Evolutionary conservation across 2,329 filamentous ascomycete species (phyloP).

Genomic region (Fusarium sp.): DNA sequence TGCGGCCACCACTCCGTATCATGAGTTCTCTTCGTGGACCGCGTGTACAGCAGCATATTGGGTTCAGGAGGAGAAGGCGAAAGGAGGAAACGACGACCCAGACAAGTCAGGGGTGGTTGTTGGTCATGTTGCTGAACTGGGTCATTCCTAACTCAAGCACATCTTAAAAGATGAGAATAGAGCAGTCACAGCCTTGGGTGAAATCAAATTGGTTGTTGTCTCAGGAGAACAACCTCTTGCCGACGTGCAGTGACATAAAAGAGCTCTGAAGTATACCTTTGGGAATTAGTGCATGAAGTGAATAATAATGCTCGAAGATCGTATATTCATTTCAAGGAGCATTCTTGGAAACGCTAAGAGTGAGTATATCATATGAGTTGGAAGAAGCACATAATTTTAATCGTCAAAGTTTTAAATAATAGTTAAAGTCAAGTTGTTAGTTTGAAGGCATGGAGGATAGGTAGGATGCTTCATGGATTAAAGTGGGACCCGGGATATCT

Average conservation of each 20-base stretch:
- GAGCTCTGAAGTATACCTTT: not conserved
- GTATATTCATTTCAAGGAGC: not conserved
- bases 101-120: conserved; percentile 15
- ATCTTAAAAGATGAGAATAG: conserved; percentile 8
- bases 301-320: not conserved
- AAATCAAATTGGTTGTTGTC: not conserved
- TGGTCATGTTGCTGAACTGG: conserved; percentile 13
- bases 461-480: not conserved
- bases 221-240: not conserved
- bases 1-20: conserved; percentile 43
- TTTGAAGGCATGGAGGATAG: not conserved
- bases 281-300: no score
- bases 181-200: not conserved
- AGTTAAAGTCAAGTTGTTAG: not conserved
- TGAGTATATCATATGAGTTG: not conserved
- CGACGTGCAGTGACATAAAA: not conserved
- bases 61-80: conserved; percentile 41
- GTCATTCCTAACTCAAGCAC: not conserved
- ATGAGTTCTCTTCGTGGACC: conserved; percentile 50
- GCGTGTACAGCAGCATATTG: conserved; percentile 48
- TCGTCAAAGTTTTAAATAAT: not conserved
- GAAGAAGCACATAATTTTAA: not conserved
- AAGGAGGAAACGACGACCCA: not conserved
- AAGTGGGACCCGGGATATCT: conserved; percentile 39
- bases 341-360: not conserved